Evolutionary conservation across 2,329 filamentous ascomycete species (phyloP), one percentile per base, ranked within the genome.

Genomic region (Xenosphaeropsis pyriputrescens): DNA sequence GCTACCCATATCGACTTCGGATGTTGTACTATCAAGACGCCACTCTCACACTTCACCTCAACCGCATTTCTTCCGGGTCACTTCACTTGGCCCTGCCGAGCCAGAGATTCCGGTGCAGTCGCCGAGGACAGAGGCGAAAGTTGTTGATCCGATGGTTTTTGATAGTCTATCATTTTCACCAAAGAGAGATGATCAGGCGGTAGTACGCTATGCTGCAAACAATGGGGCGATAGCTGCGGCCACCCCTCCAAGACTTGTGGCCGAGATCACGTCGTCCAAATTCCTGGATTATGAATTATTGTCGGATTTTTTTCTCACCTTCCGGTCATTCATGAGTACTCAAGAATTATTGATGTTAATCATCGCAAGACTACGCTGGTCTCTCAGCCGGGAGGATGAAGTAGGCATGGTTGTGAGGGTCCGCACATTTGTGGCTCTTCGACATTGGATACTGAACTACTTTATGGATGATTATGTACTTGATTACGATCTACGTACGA

Each of bases 401-500:
- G 76, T 79, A 40, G 91, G 91, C 30, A 83, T 86, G 53, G 85
- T 98, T 37, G 91, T 95, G n/a, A 76, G 89, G 36, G 93, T 98
- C 13, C 75, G 91, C 32, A 93, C 88, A 0, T 98, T 96, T 61
- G 91, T 95, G 18, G 91, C 91, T 6, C 68, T 96, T 33, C 77
- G 91, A 40, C 91, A 98, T 58, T 98, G 91, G 91, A 88, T 96
- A 40, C 62, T 98, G 44, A 98, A 98, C 57, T 98, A 98, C 58
- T 98, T 96, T 48, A 70, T 84, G 39, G 91, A 98, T 53, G 91
- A 98, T 54, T 98, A 94, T 55, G 74, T 93, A 31, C 60, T 79
- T 17, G 76, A 88, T 53, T 78, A 80, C 52, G 64, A 72, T 33
- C 65, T 96, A 22, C 78, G 89, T 7, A 64, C 72, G 5, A 72